Base-by-base conservation (phyloP, 805 yeast species). In the Clavispora santaluciae region DNA sequence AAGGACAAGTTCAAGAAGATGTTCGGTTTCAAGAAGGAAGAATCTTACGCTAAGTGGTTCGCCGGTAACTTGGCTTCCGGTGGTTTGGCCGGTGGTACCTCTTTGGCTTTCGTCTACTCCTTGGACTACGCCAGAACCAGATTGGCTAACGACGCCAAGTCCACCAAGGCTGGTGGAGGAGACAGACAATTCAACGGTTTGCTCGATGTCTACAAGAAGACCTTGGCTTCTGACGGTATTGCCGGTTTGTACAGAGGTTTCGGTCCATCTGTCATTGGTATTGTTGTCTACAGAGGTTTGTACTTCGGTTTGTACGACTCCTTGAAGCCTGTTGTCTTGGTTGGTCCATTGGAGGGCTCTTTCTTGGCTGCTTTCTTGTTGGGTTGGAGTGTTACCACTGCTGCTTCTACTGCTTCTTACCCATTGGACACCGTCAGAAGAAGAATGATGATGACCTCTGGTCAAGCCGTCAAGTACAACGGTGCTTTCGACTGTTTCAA, bases 361-460 rank as follows among this genome's bases (percentile, higher is more conserved):
- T 89, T 89, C 93, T 72, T 84, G 57, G 96, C 96, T 63, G 84
- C 96, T 63, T 89, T 89, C 95, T 71, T 83, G 64, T 81, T 89
- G 70, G 97, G 97, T 75, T 89, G 97, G 97, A 79, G 81, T 72
- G 96, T 89, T 65, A 89, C 97, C 73, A 89, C 96, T 57, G 95
- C 89, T 83, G 96, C 97, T 65, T 90, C 96, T 61, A 88, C 96
- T 57, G 95, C 95, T 70, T 88, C 96, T 69, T 89, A 89, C 85
- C 97, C 97, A 81, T 86, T 90, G 75, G 97, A 89, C 77, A 89
- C 97, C 67, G 89, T 89, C 68, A 90, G 97, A 85, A 88, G 97
- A 86, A 88, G 97, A 86, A 89, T 89, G 97, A 89, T 89, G 97
- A 89, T 89, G 97, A 89, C 97, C 61, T 90, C 97, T 59, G 97